Percentiles rank a stretch among this genome's conserved stretches.
These are phyloP conservation scores for Amylocystis lapponica DNA, from an alignment of 768 basidiomycete genomes.

Conservation along the genomic window DNA sequence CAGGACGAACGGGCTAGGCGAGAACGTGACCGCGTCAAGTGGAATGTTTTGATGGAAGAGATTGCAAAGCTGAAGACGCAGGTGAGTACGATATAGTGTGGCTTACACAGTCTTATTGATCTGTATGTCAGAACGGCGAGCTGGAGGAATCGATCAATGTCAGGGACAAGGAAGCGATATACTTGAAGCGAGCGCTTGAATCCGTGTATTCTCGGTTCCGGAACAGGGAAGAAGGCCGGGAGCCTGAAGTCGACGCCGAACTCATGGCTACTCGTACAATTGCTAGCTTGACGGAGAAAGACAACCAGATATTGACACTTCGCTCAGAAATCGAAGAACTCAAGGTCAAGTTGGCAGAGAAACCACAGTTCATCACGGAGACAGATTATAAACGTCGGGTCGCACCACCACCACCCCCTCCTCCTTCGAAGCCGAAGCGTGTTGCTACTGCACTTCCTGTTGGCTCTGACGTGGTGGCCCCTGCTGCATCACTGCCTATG, in stretches of 20 bases:
- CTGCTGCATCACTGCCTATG: slow-evolving; percentile 1
- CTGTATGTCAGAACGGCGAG: slow-evolving; percentile 42
- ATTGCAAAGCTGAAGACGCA: slow-evolving; percentile 63
- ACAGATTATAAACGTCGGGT: slow-evolving; percentile 66
- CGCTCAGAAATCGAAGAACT: slow-evolving; percentile 43
- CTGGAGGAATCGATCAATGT: slow-evolving; percentile 39
- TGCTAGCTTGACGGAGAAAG: slow-evolving; percentile 61
- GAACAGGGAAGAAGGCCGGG: slow-evolving; percentile 45
- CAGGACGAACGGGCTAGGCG: slow-evolving; percentile 72
- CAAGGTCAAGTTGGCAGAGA: slow-evolving; percentile 44
- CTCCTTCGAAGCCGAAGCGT: slow-evolving; percentile 33
- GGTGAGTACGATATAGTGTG: slow-evolving; percentile 33
- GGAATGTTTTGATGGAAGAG: slow-evolving; percentile 70
- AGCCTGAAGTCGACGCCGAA: slow-evolving; percentile 58
- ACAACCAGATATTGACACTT: slow-evolving; percentile 55
- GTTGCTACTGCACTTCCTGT: slow-evolving; percentile 6
- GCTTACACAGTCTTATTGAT: background rate
- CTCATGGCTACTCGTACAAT: slow-evolving; percentile 66
- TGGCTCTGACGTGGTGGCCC: background rate
- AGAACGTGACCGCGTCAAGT: slow-evolving; percentile 70
- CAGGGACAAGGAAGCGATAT: slow-evolving; percentile 70
- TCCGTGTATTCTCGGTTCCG: slow-evolving; percentile 80
- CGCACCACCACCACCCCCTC: slow-evolving; percentile 59
- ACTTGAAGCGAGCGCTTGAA: slow-evolving; percentile 82
- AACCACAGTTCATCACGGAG: slow-evolving; percentile 50